Evolutionary conservation across 2,329 filamentous ascomycete genomes (phyloP).

Genomic region (Elsinoe ampelina): DNA sequence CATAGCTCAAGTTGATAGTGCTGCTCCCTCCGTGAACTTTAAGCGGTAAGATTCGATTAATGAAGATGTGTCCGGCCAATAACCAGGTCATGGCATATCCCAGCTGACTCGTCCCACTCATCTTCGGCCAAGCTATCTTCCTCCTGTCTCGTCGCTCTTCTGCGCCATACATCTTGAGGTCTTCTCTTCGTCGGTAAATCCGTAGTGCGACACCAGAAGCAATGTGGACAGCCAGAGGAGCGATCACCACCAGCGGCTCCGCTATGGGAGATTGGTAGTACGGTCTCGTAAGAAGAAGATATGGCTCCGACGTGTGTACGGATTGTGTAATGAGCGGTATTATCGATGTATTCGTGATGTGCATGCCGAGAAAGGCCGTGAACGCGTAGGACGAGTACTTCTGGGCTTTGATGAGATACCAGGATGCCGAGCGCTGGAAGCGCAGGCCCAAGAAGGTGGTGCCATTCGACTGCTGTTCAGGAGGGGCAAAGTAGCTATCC

Average conservation of each 20-base stretch:
- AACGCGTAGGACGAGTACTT: slow-evolving; percentile 84
- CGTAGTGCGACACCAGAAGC: slow-evolving; percentile 68
- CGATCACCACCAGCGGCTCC: slow-evolving; percentile 68
- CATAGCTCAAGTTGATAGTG: slow-evolving; percentile 74
- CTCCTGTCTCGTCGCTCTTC: slow-evolving; percentile 46
- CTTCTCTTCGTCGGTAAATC: slow-evolving; percentile 61
- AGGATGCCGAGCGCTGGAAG: slow-evolving; percentile 59
- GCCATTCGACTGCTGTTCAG: slow-evolving; percentile 14
- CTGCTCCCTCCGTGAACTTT: slow-evolving; percentile 73
- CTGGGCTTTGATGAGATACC: slow-evolving; percentile 69
- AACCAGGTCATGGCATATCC: slow-evolving; percentile 63
- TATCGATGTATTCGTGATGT: slow-evolving; percentile 72
- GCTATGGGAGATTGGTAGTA: slow-evolving; percentile 78
- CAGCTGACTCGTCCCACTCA: slow-evolving; percentile 60
- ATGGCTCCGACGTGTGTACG: slow-evolving; percentile 66
- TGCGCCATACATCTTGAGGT: slow-evolving; percentile 65
- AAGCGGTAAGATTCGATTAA: slow-evolving; percentile 69
- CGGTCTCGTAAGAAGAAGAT: slow-evolving; percentile 81
- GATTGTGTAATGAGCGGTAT: slow-evolving; percentile 67
- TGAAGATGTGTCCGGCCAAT: slow-evolving; percentile 59
- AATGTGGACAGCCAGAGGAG: slow-evolving; percentile 68
- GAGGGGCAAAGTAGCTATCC: slow-evolving; percentile 37
- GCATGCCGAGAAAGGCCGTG: slow-evolving; percentile 63
- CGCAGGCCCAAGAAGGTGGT: slow-evolving; percentile 25
- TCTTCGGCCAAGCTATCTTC: slow-evolving; percentile 53